Conservation (phyloP, 148 eudicot species). For the Linanthus parryae region DNA sequence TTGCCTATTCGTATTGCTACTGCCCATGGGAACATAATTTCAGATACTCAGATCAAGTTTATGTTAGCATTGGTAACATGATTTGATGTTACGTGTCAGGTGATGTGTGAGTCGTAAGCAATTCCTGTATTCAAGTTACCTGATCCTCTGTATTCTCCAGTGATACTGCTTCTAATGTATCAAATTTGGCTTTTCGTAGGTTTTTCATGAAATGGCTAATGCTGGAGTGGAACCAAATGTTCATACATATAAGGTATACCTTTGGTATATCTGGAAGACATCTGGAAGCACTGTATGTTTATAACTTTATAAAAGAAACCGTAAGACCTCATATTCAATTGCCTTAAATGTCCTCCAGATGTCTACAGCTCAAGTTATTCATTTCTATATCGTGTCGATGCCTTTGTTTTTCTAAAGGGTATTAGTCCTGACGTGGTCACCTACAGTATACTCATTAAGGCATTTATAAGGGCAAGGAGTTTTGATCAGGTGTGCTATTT, state of each 20-base stretch:
- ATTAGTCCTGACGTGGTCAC: constrained; percentile 78
- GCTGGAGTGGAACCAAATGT: constrained; percentile 90
- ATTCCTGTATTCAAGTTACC: too few relatives aligned
- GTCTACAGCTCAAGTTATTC: not conserved
- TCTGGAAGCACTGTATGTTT: constrained; percentile 71
- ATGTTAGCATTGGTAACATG: too few relatives aligned
- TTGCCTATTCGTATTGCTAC: too few relatives aligned
- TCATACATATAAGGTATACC: constrained; percentile 82
- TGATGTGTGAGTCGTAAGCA: too few relatives aligned
- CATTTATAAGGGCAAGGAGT: constrained; percentile 67
- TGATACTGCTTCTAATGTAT: too few relatives aligned
- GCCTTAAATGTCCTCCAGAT: not conserved
- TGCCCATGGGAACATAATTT: too few relatives aligned
- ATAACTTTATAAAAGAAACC: constrained; percentile 61
- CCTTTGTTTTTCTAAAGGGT: constrained; percentile 35
- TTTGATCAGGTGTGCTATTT: constrained; percentile 43
- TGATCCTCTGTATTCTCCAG: too few relatives aligned
- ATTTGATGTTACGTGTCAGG: too few relatives aligned
- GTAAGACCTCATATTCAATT: constrained; percentile 28
- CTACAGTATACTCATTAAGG: constrained; percentile 85
- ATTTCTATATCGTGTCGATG: constrained; percentile 5
- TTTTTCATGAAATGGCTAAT: constrained; percentile 83
- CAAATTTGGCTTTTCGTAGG: too few relatives aligned
- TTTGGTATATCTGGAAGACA: constrained; percentile 74
- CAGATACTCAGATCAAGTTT: too few relatives aligned